Percentiles rank a stretch among this genome's conserved stretches.
Evolutionary conservation across 768 basidiomycete species (phyloP).

Genomic region (Sutorius australiensis): DNA sequence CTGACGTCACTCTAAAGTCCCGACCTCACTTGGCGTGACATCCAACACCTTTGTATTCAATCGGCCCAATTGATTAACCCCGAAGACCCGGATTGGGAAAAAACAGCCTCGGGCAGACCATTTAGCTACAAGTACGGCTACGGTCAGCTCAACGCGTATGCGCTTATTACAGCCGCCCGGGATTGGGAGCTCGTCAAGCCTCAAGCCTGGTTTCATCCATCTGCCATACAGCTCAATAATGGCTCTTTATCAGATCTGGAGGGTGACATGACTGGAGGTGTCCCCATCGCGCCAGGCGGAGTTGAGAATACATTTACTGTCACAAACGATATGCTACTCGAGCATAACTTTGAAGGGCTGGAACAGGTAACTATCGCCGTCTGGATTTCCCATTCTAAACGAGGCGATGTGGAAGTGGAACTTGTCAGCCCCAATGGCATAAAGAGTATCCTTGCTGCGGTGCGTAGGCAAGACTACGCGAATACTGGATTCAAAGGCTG

Average conservation of each 20-base stretch:
- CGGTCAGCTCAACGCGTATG: constrained; percentile 81
- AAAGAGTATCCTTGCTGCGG: constrained; percentile 76
- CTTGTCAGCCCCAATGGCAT: constrained; percentile 82
- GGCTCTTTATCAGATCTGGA: constrained; percentile 50
- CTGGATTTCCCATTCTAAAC: constrained; percentile 82
- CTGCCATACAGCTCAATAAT: constrained; percentile 61
- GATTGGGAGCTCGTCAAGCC: constrained; percentile 88
- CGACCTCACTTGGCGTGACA: constrained; percentile 93
- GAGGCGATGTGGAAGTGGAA: constrained; percentile 94
- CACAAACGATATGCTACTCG: constrained; percentile 59
- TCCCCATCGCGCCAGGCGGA: constrained; percentile 62
- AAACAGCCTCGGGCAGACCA: constrained; percentile 46
- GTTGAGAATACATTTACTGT: constrained; percentile 61
- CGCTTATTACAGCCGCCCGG: constrained; percentile 76
- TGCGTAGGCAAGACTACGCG: constrained; percentile 61
- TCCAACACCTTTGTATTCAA: constrained; percentile 84
- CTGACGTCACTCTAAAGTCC: constrained; percentile 48
- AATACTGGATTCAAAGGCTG: constrained; percentile 82
- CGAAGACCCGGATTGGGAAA: constrained; percentile 93
- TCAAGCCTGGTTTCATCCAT: constrained; percentile 83
- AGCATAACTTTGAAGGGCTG: constrained; percentile 78
- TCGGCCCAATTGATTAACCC: constrained; percentile 76
- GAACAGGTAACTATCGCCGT: constrained; percentile 93
- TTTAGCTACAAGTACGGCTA: constrained; percentile 96
- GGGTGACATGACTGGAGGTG: constrained; percentile 55